phyloP scores from a whole-genome alignment of 202 grass and related monocot species.

The Saccharum hybrid region DNA sequence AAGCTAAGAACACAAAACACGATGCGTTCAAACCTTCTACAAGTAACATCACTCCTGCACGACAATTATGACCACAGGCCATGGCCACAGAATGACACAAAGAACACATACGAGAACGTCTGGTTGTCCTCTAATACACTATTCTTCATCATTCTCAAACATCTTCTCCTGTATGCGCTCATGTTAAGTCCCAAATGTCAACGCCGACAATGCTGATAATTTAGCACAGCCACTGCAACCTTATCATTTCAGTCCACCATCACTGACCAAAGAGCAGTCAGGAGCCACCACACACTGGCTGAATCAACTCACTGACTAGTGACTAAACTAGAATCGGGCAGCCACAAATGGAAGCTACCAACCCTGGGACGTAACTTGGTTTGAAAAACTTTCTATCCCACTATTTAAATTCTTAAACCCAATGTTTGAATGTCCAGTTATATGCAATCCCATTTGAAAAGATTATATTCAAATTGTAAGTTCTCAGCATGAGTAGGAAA shows the following conservation, averaged over 20 bases:
- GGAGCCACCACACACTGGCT: not conserved
- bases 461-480: not conserved
- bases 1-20: not conserved
- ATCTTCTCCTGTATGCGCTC: not conserved
- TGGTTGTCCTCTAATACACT: conserved; percentile 8
- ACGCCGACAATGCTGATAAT: not conserved
- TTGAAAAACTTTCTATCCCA: not conserved
- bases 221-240: not conserved
- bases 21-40: not conserved
- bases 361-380: not conserved
- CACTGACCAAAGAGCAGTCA: not conserved
- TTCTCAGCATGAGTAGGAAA: not conserved
- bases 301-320: not conserved
- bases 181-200: not conserved
- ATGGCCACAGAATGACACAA: not conserved
- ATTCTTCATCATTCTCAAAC: not conserved
- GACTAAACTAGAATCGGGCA: not conserved
- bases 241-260: conserved; percentile 7
- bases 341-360: not conserved
- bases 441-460: not conserved
- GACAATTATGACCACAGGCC: not conserved
- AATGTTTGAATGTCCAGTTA: not conserved
- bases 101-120: not conserved
- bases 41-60: not conserved
- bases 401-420: not conserved